Percentiles rank a stretch among this genome's conserved stretches.
Conservation (phyloP, 129 eudicot species). For the Helichrysum umbraculigerum region DNA sequence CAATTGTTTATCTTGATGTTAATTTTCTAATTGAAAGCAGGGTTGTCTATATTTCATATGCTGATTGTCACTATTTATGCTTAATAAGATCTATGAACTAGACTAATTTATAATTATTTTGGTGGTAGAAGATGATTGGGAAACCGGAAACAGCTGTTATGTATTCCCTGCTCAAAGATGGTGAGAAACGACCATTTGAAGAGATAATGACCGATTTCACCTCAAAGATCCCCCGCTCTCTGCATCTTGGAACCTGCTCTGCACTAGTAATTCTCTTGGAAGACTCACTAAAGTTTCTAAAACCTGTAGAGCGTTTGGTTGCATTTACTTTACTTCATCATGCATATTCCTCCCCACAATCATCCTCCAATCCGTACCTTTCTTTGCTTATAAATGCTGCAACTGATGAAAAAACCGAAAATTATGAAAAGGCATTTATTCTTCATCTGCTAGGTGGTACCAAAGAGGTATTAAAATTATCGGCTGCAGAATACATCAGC, state of each 20-base stretch:
- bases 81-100: background rate
- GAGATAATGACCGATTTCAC: slow-evolving; percentile 60
- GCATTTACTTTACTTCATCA: slow-evolving; percentile 75
- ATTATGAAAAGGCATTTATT: slow-evolving; percentile 66
- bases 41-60: background rate
- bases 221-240: slow-evolving; percentile 49
- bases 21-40: background rate
- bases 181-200: slow-evolving; percentile 59
- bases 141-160: slow-evolving; percentile 35
- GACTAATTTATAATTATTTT: background rate
- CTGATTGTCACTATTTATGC: background rate
- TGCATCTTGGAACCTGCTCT: slow-evolving; percentile 51
- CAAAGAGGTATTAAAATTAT: slow-evolving; percentile 62
- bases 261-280: slow-evolving; percentile 75
- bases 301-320: slow-evolving; percentile 71
- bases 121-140: slow-evolving; percentile 34
- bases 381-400: slow-evolving; percentile 62
- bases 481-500: slow-evolving; percentile 66
- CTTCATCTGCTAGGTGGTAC: slow-evolving; percentile 62
- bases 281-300: slow-evolving; percentile 56
- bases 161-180: slow-evolving; percentile 56
- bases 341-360: slow-evolving; percentile 64
- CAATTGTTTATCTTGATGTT: background rate
- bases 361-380: slow-evolving; percentile 72
- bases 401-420: slow-evolving; percentile 61